These are phyloP conservation scores for Cicer yamashitae DNA, from an alignment of 306 rosid species.

Conservation along the genomic window DNA sequence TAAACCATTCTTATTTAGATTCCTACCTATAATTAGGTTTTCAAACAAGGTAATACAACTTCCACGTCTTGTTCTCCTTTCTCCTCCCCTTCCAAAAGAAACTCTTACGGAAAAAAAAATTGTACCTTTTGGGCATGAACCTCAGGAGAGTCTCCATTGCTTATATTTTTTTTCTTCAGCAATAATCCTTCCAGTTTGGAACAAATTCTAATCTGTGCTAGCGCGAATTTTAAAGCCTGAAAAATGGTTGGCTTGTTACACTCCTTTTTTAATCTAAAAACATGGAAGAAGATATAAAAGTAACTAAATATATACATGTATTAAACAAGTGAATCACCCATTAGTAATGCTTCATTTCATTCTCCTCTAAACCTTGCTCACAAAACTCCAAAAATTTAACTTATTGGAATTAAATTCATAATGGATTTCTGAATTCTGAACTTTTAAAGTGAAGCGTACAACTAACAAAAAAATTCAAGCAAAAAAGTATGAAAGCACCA, in stretches of 20 bases:
- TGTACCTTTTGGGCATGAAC: slow-evolving; percentile 89
- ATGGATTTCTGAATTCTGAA: slow-evolving; percentile 20
- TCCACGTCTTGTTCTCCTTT: slow-evolving; percentile 24
- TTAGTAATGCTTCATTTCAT: slow-evolving; percentile 1
- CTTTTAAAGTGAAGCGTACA: neutral
- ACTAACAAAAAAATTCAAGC: slow-evolving; percentile 5
- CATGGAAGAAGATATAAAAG: slow-evolving; percentile 25
- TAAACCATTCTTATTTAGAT: slow-evolving; percentile 12
- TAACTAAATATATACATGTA: neutral
- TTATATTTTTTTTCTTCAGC: slow-evolving; percentile 69
- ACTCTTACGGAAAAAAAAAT: slow-evolving; percentile 26
- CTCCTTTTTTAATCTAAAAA: slow-evolving; percentile 38
- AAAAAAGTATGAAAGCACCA: slow-evolving; percentile 29
- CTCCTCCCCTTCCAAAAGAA: slow-evolving; percentile 29
- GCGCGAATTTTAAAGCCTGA: slow-evolving; percentile 86
- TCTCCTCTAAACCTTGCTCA: slow-evolving; percentile 39
- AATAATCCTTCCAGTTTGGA: slow-evolving; percentile 86
- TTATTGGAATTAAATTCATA: slow-evolving; percentile 18
- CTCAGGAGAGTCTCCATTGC: slow-evolving; percentile 82
- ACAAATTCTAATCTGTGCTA: slow-evolving; percentile 81
- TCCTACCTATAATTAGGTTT: slow-evolving; percentile 25
- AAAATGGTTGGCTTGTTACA: slow-evolving; percentile 43
- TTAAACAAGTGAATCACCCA: neutral
- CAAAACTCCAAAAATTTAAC: slow-evolving; percentile 9
- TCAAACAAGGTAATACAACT: slow-evolving; percentile 13